phyloP scores from a whole-genome alignment of 73 alveolate species.

The Paraurostyla sp. region DNA sequence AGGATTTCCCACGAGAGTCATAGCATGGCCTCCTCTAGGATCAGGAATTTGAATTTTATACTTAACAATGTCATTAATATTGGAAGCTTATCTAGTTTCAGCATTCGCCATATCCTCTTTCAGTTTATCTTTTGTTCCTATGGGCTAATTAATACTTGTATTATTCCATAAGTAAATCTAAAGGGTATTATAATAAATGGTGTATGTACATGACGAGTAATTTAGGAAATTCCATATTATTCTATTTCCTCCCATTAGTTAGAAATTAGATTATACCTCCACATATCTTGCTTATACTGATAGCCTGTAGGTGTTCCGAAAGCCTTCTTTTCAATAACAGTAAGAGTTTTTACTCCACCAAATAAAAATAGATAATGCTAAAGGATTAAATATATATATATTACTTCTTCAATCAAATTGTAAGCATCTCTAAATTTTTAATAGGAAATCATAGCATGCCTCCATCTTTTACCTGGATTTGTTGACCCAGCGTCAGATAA shows the following conservation, averaged over 20 bases:
- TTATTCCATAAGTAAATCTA: constrained; percentile 55
- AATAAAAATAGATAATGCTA: constrained; percentile 44
- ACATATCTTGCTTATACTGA: constrained; percentile 71
- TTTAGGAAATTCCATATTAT: constrained; percentile 38
- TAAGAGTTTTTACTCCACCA: constrained; percentile 67
- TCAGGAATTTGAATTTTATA: constrained; percentile 51
- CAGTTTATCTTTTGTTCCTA: constrained; percentile 17
- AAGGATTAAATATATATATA: background rate
- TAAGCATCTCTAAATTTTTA: constrained; percentile 56
- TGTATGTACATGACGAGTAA: constrained; percentile 27
- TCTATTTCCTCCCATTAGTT: constrained; percentile 69
- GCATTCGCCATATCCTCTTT: background rate
- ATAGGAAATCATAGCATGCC: constrained; percentile 65
- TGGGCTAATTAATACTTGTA: background rate
- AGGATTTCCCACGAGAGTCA: constrained; percentile 78
- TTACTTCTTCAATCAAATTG: constrained; percentile 33
- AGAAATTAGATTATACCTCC: constrained; percentile 63
- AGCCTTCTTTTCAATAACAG: background rate
- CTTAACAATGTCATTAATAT: background rate
- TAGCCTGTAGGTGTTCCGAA: constrained; percentile 15
- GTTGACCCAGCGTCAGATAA: background rate
- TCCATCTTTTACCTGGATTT: constrained; percentile 74
- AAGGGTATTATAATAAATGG: background rate
- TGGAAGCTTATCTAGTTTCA: background rate
- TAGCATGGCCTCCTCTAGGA: constrained; percentile 72